These are phyloP conservation scores for Silybum marianum DNA, from an alignment of 129 eudicot species.

Conservation along the genomic window DNA sequence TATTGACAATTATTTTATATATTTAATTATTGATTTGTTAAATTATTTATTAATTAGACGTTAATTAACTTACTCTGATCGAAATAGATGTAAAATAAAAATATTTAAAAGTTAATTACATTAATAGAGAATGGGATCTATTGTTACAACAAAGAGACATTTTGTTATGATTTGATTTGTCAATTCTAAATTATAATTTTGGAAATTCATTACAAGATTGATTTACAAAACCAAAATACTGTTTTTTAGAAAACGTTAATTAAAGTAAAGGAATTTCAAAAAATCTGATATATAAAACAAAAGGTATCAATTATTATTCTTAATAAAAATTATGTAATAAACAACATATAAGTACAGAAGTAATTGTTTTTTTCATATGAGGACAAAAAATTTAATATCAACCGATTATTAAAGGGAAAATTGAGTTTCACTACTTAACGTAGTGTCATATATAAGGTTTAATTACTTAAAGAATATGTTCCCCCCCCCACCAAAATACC, in stretches of 20 bases:
- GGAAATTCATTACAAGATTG: neutral
- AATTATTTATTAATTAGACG: no score
- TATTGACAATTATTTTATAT: no score
- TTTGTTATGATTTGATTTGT: neutral
- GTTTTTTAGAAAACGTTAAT: neutral
- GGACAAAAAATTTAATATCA: constrained; percentile 7
- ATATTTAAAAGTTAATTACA: no score
- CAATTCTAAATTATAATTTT: neutral
- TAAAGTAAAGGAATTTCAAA: neutral
- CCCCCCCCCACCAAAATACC: neutral
- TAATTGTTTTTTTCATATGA: constrained; percentile 1
- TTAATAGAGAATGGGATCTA: no score
- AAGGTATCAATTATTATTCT: neutral
- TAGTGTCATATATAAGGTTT: neutral
- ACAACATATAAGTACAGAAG: neutral
- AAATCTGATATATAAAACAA: neutral
- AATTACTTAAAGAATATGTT: neutral
- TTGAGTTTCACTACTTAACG: neutral
- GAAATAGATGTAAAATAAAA: neutral
- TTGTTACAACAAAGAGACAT: neutral
- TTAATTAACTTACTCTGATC: neutral
- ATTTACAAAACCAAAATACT: neutral
- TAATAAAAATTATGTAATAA: neutral
- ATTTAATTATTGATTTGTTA: no score
- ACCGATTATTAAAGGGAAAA: neutral